Base-by-base conservation (phyloP, 2,329 filamentous ascomycete species). In the Colletotrichum agaves region DNA sequence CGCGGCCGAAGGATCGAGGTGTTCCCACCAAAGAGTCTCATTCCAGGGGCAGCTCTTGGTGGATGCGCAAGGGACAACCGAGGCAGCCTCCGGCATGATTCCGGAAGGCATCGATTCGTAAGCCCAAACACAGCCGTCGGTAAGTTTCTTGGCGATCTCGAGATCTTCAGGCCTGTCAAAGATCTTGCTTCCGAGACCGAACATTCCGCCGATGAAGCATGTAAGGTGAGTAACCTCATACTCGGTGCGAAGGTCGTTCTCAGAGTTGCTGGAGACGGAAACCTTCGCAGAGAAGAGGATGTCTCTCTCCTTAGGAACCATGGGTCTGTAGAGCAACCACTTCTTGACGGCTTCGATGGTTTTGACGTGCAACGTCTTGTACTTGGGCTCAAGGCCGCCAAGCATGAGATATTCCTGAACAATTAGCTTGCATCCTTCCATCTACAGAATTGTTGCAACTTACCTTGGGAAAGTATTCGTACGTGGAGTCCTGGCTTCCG, bases 321-420 rank as follows among this genome's bases (percentile, higher is more conserved):
- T 91, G 0, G 94, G 93, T 5, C 91, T 87, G 79, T 88, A 97
- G 64, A 97, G 87, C 10, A 97, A 84, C 76, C 92, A 86, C 71
- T 93, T 85, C 71, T 91, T 91, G 39, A 91, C 87, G 0, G 88
- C 88, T 5, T 90, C 87, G 33, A 90, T 86, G 4, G 89, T 86
- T 63, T 87, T 87, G 65, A 90, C 84, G 75, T 97, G 93, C 79
- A 97, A 86, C 19, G 85, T 85, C 69, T 85, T 83, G 77, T 97
- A 97, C 75, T 93, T 92, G 33, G 85, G 80, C 70, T 90, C 88
- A 1, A 89, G 83, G 1, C 93, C 94, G 64, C 93, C 92, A 2
- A 97, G 86, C 5, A 97, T 85, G 12, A 96, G 80, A 74, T 91
- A 91, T 74, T 82, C 74, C 81, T 94, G 82, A 75, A 89, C 41